Percentiles rank a stretch among this genome's conserved stretches.
Conservation (phyloP, 164 flowering plant species). For the Brasenia schreberi region DNA sequence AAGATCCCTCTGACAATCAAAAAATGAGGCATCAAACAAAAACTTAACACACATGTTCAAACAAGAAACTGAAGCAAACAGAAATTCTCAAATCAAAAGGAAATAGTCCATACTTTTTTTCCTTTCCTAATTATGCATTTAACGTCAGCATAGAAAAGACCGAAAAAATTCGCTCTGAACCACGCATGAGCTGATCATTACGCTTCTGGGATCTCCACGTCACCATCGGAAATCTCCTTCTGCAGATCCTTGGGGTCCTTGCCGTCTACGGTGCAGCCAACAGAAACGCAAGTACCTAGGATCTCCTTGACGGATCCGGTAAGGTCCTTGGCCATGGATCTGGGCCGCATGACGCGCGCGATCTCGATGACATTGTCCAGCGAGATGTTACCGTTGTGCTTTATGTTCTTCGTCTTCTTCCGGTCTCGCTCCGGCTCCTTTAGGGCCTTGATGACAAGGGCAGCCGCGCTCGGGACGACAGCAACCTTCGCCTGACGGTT, state of each 20-base stretch:
- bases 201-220: slow-evolving; percentile 48
- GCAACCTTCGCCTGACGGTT: slow-evolving; percentile 68
- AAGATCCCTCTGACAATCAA: not conserved
- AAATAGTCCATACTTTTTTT: not conserved
- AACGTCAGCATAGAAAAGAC: not conserved
- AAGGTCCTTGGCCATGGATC: slow-evolving; percentile 76
- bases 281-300: slow-evolving; percentile 74
- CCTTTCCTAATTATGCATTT: not conserved
- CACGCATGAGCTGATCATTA: slow-evolving; percentile 10
- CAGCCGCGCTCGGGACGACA: slow-evolving; percentile 69
- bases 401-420: slow-evolving; percentile 64
- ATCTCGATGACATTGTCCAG: slow-evolving; percentile 74
- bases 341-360: slow-evolving; percentile 47
- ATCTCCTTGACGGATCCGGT: slow-evolving; percentile 68
- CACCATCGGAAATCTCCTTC: slow-evolving; percentile 60
- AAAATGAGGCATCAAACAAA: not conserved
- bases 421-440: slow-evolving; percentile 74
- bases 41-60: not conserved
- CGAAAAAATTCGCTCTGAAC: not conserved
- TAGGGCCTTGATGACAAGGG: slow-evolving; percentile 57
- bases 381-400: slow-evolving; percentile 57
- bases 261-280: slow-evolving; percentile 76
- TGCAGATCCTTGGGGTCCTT: slow-evolving; percentile 74
- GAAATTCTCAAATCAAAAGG: not conserved
- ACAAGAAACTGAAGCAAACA: not conserved